Evolutionary conservation across 805 yeast species (phyloP), one percentile per base, ranked within the genome.

Genomic region (Candida maris): DNA sequence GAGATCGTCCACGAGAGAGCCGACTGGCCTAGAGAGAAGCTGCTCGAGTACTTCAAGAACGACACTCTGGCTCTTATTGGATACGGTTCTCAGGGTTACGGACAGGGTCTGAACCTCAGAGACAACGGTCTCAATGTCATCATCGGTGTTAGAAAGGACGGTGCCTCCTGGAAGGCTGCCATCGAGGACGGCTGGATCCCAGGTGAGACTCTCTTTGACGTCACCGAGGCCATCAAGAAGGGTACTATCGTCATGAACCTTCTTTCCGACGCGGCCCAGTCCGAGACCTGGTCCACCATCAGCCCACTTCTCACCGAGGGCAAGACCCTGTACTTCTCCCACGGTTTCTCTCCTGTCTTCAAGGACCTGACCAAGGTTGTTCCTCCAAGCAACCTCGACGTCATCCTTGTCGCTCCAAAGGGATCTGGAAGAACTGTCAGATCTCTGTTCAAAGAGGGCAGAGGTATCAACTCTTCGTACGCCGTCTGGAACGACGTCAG

Each of bases 401-500:
- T 89, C 54, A 93, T 93, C 73, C 78, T 93, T 64, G 98, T 91
- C 63, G 98, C 98, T 70, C 98, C 98, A 75, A 93, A 93, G 85
- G 98, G 98, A 68, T 91, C 97, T 49, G 98, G 98, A 75, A 88
- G 98, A 79, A 93, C 98, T 57, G 98, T 93, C 57, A 86, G 98
- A 80, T 83, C 97, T 48, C 76, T 93, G 62, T 93, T 93, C 93
- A 91, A 93, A 78, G 98, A 93, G 77, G 98, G 98, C 68, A 89
- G 98, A 75, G 98, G 98, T 79, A 93, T 93, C 70, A 93, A 93
- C 91, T 93, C 98, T 37, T 91, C 97, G 40, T 93, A 86, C 74
- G 98, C 98, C 56, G 96, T 93, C 67, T 93, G 96, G 96, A 94
- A 93, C 74, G 97, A 93, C 68, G 97, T 91, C 52, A 70, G 96